Percentiles rank a stretch among this genome's conserved stretches.
These are phyloP conservation scores for Paralagenidium karlingii DNA, from an alignment of 352 stramenopile species.

Conservation along the genomic window DNA sequence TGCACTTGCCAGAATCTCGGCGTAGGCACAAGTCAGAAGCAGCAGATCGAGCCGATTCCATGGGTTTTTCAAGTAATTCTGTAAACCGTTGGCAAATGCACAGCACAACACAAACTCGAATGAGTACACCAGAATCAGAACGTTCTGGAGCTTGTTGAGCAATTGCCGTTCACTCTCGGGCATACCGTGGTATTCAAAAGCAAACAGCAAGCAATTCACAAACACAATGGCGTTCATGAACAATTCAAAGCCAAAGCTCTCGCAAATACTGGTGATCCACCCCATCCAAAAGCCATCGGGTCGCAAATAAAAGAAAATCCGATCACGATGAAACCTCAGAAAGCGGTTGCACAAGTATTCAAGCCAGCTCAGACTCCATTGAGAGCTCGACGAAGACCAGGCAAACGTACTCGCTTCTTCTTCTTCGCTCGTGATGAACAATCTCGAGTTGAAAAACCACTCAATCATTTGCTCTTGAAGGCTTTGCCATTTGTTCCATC, in stretches of 20 bases:
- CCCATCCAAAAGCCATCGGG: constrained; percentile 34
- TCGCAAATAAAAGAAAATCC: constrained; percentile 51
- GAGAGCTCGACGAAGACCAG: constrained; percentile 36
- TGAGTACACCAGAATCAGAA: constrained; percentile 57
- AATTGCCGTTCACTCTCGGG: constrained; percentile 14
- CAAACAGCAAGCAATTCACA: constrained; percentile 57
- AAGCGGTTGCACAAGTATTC: too few relatives aligned
- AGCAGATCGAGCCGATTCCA: constrained; percentile 76
- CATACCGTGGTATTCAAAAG: constrained; percentile 71
- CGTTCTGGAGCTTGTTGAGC: constrained; percentile 11
- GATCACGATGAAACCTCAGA: constrained; percentile 44
- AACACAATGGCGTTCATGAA: constrained; percentile 70
- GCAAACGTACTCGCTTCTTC: constrained; percentile 15
- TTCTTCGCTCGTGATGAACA: constrained; percentile 30
- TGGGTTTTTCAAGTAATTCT: constrained; percentile 57
- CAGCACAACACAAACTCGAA: constrained; percentile 56
- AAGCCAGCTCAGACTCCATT: too few relatives aligned
- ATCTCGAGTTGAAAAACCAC: constrained; percentile 23
- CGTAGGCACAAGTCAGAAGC: constrained; percentile 35
- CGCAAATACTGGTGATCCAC: constrained; percentile 24
- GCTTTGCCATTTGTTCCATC: constrained; percentile 20
- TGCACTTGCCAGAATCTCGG: constrained; percentile 44
- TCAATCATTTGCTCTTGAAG: constrained; percentile 16
- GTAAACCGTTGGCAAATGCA: constrained; percentile 30
- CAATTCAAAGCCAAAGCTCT: constrained; percentile 56